Conservation (phyloP, 345 rosid species). For the Laguncularia racemosa region DNA sequence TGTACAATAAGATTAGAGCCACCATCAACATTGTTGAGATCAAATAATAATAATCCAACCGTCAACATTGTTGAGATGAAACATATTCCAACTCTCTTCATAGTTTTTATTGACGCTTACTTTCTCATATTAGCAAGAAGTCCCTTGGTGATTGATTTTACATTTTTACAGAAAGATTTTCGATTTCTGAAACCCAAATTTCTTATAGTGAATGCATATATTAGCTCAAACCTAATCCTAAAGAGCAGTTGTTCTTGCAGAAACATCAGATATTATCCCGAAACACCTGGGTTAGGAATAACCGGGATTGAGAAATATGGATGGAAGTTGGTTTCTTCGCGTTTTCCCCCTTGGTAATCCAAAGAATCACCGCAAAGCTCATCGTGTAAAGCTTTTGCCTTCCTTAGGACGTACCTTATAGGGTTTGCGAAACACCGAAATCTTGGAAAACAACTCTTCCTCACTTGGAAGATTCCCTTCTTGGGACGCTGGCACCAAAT, state of each 20-base stretch:
- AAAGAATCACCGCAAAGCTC: slow-evolving; percentile 28
- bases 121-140: too few relatives aligned
- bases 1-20: too few relatives aligned
- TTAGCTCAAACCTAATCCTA: background rate
- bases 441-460: slow-evolving; percentile 9
- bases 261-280: background rate
- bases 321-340: slow-evolving; percentile 14
- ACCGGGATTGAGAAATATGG: slow-evolving; percentile 46
- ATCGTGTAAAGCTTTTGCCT: slow-evolving; percentile 39
- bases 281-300: slow-evolving; percentile 14
- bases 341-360: background rate
- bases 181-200: too few relatives aligned
- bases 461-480: background rate
- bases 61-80: too few relatives aligned
- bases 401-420: slow-evolving; percentile 29
- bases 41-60: too few relatives aligned
- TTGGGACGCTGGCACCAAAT: background rate
- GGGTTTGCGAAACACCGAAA: slow-evolving; percentile 28
- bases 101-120: too few relatives aligned
- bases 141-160: too few relatives aligned
- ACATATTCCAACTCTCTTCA: too few relatives aligned
- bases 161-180: too few relatives aligned
- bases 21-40: too few relatives aligned
- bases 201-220: too few relatives aligned
- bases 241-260: background rate